phyloP scores from a whole-genome alignment of 2,329 filamentous ascomycete genomes.

The Cladophialophora yegresii region DNA sequence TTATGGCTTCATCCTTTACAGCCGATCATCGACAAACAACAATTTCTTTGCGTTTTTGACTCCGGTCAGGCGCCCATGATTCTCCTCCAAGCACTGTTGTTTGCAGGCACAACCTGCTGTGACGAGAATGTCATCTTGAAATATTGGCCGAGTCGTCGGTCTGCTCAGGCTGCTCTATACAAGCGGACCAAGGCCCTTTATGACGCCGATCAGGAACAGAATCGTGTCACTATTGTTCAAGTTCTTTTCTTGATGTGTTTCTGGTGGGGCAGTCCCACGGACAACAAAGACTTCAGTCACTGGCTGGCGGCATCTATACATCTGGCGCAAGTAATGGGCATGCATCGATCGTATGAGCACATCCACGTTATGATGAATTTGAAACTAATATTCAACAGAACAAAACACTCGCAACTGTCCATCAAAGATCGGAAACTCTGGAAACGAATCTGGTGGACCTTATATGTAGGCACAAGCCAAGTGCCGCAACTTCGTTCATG shows the following conservation, averaged over 20 bases:
- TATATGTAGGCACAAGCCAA: conserved; percentile 21
- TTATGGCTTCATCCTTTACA: conserved; percentile 93
- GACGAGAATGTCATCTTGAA: conserved; percentile 70
- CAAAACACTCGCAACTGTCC: conserved; percentile 15
- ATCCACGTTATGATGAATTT: conserved; percentile 3
- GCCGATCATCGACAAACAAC: conserved; percentile 85
- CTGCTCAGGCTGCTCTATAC: conserved; percentile 78
- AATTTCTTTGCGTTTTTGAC: conserved; percentile 88
- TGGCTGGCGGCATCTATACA: conserved; percentile 65
- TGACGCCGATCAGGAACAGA: conserved; percentile 34
- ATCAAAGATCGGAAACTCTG: conserved; percentile 26
- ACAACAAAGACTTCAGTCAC: conserved; percentile 26
- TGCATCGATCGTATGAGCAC: conserved; percentile 72
- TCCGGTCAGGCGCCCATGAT: conserved; percentile 87
- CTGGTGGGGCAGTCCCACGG: conserved; percentile 37
- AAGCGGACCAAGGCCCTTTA: conserved; percentile 34
- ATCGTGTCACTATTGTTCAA: conserved; percentile 29
- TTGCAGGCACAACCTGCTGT: conserved; percentile 89
- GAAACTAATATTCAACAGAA: conserved; percentile 30
- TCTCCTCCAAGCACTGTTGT: conserved; percentile 82
- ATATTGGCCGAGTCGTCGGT: conserved; percentile 55
- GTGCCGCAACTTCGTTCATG: conserved; percentile 1
- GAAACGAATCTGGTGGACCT: conserved; percentile 35
- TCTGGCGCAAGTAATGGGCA: conserved; percentile 91
- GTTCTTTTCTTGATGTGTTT: conserved; percentile 34